Conservation (phyloP, 2,329 filamentous ascomycete genomes). For the Colletotrichum brevisporum region DNA sequence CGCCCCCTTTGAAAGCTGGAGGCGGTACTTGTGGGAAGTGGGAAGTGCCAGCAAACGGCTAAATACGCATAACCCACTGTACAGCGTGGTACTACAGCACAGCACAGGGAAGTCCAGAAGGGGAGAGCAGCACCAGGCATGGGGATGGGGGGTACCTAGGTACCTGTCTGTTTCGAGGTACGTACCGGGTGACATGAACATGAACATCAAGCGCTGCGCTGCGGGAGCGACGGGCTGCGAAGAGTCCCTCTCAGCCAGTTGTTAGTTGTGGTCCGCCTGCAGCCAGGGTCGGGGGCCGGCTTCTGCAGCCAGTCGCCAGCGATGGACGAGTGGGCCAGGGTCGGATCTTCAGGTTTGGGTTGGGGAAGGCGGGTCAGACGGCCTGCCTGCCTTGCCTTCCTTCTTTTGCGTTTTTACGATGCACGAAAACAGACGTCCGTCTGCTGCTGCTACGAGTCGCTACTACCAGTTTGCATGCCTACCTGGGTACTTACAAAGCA, state of each 20-base stretch:
- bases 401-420: too few species aligned
- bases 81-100: background rate
- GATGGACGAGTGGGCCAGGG: conserved; percentile 2
- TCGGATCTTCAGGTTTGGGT: conserved; percentile 25
- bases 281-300: conserved; percentile 13
- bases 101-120: conserved; percentile 9
- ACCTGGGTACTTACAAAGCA: too few species aligned
- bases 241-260: conserved; percentile 12
- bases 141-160: background rate
- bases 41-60: conserved; percentile 35
- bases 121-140: background rate
- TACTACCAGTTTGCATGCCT: too few species aligned
- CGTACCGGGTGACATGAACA: background rate
- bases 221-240: conserved; percentile 30
- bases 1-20: background rate
- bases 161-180: too few species aligned
- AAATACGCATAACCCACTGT: conserved; percentile 7
- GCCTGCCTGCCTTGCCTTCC: too few species aligned
- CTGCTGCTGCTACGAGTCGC: too few species aligned
- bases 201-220: conserved; percentile 28
- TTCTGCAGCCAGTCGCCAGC: conserved; percentile 5
- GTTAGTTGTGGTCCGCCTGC: background rate
- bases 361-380: background rate
- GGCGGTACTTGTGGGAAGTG: background rate
- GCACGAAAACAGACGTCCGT: too few species aligned